A percentile compares a stretch with the other conserved stretches of the same genome.
These are phyloP conservation scores for Gnomoniopsis sp. DNA, from an alignment of 2,329 filamentous ascomycete species.

Conservation along the genomic window DNA sequence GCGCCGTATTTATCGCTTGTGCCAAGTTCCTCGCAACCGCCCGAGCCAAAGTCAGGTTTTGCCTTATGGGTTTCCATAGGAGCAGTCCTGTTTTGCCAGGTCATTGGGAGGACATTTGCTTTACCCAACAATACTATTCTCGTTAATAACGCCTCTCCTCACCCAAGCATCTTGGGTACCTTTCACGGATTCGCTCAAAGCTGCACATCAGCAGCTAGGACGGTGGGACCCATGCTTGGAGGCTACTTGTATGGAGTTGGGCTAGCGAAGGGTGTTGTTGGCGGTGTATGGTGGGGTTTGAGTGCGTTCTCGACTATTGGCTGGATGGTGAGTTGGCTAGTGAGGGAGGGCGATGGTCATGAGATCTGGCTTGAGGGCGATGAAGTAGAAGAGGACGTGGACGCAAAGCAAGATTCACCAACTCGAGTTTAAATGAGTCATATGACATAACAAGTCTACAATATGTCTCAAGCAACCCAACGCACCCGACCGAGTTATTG, in stretches of 20 bases:
- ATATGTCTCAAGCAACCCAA: too few relatives aligned
- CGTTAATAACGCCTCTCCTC: constrained; percentile 46
- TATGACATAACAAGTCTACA: too few relatives aligned
- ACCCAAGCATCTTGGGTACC: constrained; percentile 44
- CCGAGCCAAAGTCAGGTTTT: constrained; percentile 47
- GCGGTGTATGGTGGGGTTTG: constrained; percentile 56
- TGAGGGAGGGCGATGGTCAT: constrained; percentile 61
- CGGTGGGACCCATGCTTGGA: constrained; percentile 58
- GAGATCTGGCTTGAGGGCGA: constrained; percentile 64
- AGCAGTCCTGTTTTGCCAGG: constrained; percentile 60
- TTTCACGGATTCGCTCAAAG: constrained; percentile 53
- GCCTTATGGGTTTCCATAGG: constrained; percentile 64
- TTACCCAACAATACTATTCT: constrained; percentile 44
- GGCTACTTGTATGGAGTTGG: constrained; percentile 60
- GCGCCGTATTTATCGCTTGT: constrained; percentile 70
- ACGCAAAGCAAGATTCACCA: background rate
- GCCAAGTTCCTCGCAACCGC: constrained; percentile 47
- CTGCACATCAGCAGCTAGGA: constrained; percentile 54
- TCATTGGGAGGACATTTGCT: constrained; percentile 63
- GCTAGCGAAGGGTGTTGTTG: constrained; percentile 53
- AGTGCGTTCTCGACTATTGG: constrained; percentile 46
- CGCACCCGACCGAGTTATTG: too few relatives aligned
- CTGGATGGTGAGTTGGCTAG: constrained; percentile 48
- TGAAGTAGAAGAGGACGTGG: constrained; percentile 38
- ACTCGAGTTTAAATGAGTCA: background rate